Evolutionary conservation across 495 filamentous ascomycete genomes (phyloP), one percentile per base, ranked within the genome.

Genomic region (Penicillium canescens): DNA sequence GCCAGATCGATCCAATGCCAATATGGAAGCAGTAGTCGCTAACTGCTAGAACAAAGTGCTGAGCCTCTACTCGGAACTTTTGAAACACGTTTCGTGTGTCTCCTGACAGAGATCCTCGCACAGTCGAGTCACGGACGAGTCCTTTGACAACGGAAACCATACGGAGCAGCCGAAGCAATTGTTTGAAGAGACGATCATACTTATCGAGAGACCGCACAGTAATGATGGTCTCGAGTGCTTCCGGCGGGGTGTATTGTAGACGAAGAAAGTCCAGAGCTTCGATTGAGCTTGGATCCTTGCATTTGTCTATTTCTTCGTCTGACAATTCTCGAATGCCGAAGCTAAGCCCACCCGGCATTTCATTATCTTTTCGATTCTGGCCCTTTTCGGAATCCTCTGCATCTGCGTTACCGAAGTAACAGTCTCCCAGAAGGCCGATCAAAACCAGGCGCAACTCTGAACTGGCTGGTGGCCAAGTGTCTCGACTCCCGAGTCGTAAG

Each of bases 211-310:
- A 74, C 1, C 70, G 64, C 0, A 81, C 72, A 0, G 89, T 89
- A 21, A 98, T 85, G 48, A 97, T 77, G 0, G 83, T 72, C 34
- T 86, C 82, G 1, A 98, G 77, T 3, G 88, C 82, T 3, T 79
- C 61, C 0, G 93, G 91, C 0, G 94, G 82, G 36, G 84, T 87
- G 73, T 96, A 98, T 46, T 91, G 86, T 4, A 98, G 74, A 3
- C 87, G 84, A 14, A 98, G 76, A 62, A 98, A 97, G 67, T 98
- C 94, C 14, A 97, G 75, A 0, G 94, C 94, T 68, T 90, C 86
- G 28, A 97, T 80, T 0, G 83, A 83, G 60, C 88, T 79, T 0
- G 90, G 86, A 61, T 97, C 82, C 73, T 90, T 85, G 65, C 88
- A 90, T 56, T 80, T 83, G 34, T 88, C 82, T 18, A 95, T 83